Percentiles rank a stretch among this genome's conserved stretches.
phyloP scores from a whole-genome alignment of 2,329 filamentous ascomycete genomes.

The Ascochyta lentis region DNA sequence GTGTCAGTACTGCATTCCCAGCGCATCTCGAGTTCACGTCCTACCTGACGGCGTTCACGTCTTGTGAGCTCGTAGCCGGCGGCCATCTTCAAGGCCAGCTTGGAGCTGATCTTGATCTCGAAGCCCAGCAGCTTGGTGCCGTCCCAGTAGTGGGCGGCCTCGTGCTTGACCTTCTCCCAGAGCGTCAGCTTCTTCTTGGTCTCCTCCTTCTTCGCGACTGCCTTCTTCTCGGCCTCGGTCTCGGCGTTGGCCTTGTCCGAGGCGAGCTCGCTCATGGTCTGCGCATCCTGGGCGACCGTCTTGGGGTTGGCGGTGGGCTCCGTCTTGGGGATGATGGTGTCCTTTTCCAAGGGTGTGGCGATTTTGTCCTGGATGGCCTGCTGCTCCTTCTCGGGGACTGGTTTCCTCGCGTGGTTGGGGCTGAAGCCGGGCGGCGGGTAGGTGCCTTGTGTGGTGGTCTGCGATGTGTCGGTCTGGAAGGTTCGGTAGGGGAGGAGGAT shows the following conservation, averaged over 20 bases:
- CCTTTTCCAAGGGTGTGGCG: slow-evolving; percentile 31
- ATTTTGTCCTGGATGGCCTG: slow-evolving; percentile 28
- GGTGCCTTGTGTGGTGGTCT: slow-evolving; percentile 55
- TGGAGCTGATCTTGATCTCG: slow-evolving; percentile 91
- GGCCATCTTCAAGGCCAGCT: slow-evolving; percentile 94
- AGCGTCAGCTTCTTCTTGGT: slow-evolving; percentile 86
- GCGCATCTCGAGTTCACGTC: neutral
- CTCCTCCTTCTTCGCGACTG: slow-evolving; percentile 65
- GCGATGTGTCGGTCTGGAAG: slow-evolving; percentile 65
- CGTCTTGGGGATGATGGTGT: slow-evolving; percentile 46
- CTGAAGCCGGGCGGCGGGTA: slow-evolving; percentile 90
- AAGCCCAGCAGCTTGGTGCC: slow-evolving; percentile 93
- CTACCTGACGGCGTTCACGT: slow-evolving; percentile 84
- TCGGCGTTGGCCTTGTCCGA: slow-evolving; percentile 62
- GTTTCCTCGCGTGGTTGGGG: slow-evolving; percentile 86
- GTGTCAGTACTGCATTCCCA: slow-evolving; percentile 17
- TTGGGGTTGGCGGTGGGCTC: slow-evolving; percentile 55
- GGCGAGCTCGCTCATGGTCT: slow-evolving; percentile 67
- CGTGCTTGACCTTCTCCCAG: slow-evolving; percentile 93
- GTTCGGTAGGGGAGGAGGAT: slow-evolving; percentile 61
- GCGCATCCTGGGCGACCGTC: slow-evolving; percentile 55
- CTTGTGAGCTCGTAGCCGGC: slow-evolving; percentile 95
- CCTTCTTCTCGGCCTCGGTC: slow-evolving; percentile 61
- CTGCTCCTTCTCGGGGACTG: slow-evolving; percentile 67
- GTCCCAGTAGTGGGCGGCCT: slow-evolving; percentile 95